Evolutionary conservation across 2,329 filamentous ascomycete species (phyloP).

Genomic region (Pseudocercospora cruenta): DNA sequence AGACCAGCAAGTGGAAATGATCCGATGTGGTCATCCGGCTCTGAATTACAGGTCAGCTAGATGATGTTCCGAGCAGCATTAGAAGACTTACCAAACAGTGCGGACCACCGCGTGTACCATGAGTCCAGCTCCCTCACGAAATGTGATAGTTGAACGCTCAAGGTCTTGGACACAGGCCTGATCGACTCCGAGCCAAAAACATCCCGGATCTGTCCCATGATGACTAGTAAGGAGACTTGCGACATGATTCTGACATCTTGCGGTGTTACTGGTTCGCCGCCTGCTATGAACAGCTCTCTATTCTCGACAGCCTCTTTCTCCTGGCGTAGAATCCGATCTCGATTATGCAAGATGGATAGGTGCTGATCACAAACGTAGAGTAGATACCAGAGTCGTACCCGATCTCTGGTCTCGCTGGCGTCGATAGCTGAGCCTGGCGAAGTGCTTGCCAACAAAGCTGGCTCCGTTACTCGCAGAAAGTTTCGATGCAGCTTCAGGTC

Average conservation of each 20-base stretch:
- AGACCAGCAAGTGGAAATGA: constrained; percentile 37
- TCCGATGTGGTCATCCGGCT: constrained; percentile 50
- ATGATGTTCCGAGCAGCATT: neutral
- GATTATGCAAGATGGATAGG: constrained; percentile 64
- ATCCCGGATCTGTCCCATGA: constrained; percentile 59
- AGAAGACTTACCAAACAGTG: constrained; percentile 9
- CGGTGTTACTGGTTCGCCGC: constrained; percentile 51
- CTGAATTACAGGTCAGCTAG: constrained; percentile 31
- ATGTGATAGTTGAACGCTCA: constrained; percentile 55
- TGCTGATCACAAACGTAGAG: constrained; percentile 69
- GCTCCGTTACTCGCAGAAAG: constrained; percentile 12
- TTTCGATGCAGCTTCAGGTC: constrained; percentile 41
- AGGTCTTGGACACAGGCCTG: constrained; percentile 55
- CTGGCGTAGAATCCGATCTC: constrained; percentile 59
- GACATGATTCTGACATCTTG: constrained; percentile 61
- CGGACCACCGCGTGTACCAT: constrained; percentile 45
- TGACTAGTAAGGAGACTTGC: constrained; percentile 62
- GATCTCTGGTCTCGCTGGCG: constrained; percentile 50
- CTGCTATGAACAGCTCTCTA: constrained; percentile 60
- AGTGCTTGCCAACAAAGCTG: constrained; percentile 5
- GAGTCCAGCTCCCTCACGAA: constrained; percentile 50
- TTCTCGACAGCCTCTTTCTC: constrained; percentile 62
- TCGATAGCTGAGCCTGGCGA: constrained; percentile 34
- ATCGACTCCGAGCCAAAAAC: constrained; percentile 61
- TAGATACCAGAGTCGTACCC: constrained; percentile 64